Base-by-base conservation (phyloP, 208 protist species). In the Strigomonas galati region DNA sequence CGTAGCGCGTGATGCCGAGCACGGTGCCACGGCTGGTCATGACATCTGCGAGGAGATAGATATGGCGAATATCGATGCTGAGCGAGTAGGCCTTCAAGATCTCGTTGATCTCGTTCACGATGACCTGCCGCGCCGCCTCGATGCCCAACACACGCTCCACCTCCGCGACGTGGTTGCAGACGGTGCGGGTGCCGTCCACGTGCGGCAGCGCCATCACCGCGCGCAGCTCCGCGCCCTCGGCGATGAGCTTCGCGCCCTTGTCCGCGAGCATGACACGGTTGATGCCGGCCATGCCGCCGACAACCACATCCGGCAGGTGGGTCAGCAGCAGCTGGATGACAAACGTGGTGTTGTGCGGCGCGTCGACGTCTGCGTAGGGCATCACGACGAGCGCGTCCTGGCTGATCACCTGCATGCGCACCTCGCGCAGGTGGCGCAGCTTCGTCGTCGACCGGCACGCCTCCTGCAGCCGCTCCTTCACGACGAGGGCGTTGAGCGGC, bases 1-100 rank as follows among this genome's bases (percentile, higher is more conserved):
- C 99, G 78, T 98, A 98, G 17, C 99, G 91, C 15, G 98, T 99
- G 69, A 99, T 99, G 62, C 99, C 99, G 0, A 99, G 83, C 48
- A 99, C 89, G 31, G 98, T 84, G 14, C 98, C 98, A 30, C 92
- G 98, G 69, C 85, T 98, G 1, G 98, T 99, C 99, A 99, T 99
- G 5, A 99, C 81, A 72, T 99, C 99, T 23, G 97, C 97, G 17
- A 99, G 88, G 2, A 99, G 85, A 77, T 98, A 98, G 27, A 99
- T 76, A 84, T 99, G 99, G 23, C 98, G 91, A 10, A 85, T 78
- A 75, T 99, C 98, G 59, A 99, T 98, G 49, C 74, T 95, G 59
- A 99, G 97, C 56, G 97, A 97, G 82, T 99, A 98, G 60, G 80
- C 82, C 30, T 86, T 81, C 79, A 99, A 97, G 37, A 98, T 97